Conservation (phyloP, 2,329 filamentous ascomycete genomes). For the Sphaerulina musiva region DNA sequence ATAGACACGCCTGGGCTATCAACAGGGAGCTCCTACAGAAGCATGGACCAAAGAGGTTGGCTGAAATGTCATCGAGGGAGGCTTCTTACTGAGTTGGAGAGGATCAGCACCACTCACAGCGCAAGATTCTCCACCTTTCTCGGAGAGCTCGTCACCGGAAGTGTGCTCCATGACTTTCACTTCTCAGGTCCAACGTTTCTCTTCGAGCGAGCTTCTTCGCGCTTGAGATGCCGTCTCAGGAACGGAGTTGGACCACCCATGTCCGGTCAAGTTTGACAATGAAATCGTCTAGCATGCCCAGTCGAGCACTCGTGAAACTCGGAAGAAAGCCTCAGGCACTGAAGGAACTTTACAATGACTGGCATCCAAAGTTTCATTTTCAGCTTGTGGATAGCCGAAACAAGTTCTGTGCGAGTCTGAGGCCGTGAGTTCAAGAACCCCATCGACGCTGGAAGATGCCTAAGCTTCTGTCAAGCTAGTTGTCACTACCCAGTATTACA, state of each 20-base stretch:
- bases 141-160: constrained; percentile 12
- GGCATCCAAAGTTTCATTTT: constrained; percentile 32
- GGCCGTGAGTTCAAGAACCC: constrained; percentile 33
- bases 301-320: constrained; percentile 26
- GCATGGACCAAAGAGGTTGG: too few species aligned
- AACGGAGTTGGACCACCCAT: constrained; percentile 27
- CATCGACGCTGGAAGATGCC: constrained; percentile 38
- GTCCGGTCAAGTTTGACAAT: constrained; percentile 20
- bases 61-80: too few species aligned
- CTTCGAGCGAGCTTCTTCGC: constrained; percentile 31
- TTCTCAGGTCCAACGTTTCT: constrained; percentile 11
- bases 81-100: background rate
- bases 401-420: constrained; percentile 28
- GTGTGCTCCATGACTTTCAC: constrained; percentile 15
- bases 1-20: too few species aligned
- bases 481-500: background rate
- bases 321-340: constrained; percentile 8
- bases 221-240: constrained; percentile 37
- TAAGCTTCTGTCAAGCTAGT: constrained; percentile 22
- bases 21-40: too few species aligned
- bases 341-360: constrained; percentile 16
- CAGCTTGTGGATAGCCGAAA: constrained; percentile 36
- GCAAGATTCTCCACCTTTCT: constrained; percentile 25
- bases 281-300: constrained; percentile 32
- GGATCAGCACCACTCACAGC: constrained; percentile 5